Conservation (phyloP, 441 rosid genomes). For the Adansonia grandidieri region DNA sequence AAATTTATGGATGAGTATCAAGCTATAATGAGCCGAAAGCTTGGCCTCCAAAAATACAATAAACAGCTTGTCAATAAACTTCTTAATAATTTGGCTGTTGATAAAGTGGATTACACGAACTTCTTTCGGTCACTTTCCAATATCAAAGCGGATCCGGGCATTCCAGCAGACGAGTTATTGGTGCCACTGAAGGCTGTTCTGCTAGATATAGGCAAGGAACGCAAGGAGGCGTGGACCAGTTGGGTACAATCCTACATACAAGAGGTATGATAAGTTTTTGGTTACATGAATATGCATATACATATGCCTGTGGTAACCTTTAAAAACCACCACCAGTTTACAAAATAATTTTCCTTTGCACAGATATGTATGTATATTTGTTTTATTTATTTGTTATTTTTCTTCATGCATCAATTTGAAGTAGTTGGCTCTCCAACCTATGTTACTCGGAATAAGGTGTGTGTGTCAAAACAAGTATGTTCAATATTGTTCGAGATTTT, state of each 20-base stretch:
- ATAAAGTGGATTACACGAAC: conserved; percentile 97
- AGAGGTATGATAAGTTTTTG: conserved; percentile 58
- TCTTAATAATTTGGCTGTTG: conserved; percentile 92
- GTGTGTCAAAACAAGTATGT: too few species aligned
- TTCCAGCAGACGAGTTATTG: conserved; percentile 66
- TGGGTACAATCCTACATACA: conserved; percentile 86
- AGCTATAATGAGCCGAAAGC: conserved; percentile 86
- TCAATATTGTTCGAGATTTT: too few species aligned
- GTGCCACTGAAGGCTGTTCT: conserved; percentile 84
- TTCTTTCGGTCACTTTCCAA: conserved; percentile 87
- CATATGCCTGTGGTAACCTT: background rate
- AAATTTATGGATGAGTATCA: conserved; percentile 98
- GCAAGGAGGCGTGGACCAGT: conserved; percentile 88
- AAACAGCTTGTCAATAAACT: conserved; percentile 83
- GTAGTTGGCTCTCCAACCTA: background rate
- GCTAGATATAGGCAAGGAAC: conserved; percentile 93
- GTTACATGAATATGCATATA: background rate
- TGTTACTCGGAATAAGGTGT: too few species aligned
- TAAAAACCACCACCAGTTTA: background rate
- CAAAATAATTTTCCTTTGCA: background rate
- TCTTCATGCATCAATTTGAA: background rate
- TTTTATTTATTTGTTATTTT: background rate
- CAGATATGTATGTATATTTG: too few species aligned
- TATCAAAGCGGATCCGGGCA: conserved; percentile 70
- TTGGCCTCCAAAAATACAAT: conserved; percentile 91